Base-by-base conservation (phyloP, 225 moss, liverwort and hornwort species). In the Marchantia polymorpha region DNA sequence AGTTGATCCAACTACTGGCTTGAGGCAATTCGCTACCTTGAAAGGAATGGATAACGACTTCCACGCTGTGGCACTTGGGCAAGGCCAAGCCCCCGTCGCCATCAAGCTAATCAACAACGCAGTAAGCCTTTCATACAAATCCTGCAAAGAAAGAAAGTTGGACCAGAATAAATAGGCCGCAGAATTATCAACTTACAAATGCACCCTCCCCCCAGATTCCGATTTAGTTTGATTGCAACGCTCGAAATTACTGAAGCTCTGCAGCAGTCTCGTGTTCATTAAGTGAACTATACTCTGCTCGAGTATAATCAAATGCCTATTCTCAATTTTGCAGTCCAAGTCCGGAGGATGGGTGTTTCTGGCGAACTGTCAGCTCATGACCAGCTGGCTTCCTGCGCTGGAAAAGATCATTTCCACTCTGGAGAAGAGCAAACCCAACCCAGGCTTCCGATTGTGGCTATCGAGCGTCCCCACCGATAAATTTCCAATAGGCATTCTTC, bases 301-400 rank as follows among this genome's bases (percentile, higher is more conserved):
- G 60, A 61, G 19, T 22, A 13, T 0, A 17, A 17, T 16, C 12
- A 61, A 61, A 61, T 27, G 11, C 27, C 53, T 15, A 12, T 55
- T 27, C 31, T 75, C 31, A 27, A 8, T 59, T 8, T 83, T 22
- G 55, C 89, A 93, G 93, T 71, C 88, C 7, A 91, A 91, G 81
- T 56, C 31, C 59, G 93, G 93, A 74, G 93, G 91, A 29, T 93
- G 93, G 93, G 88, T 93, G 4, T 93, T 93, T 81, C 76, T 93
- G 61, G 93, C 93, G 23, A 93, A 93, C 72, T 93, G 93, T 65
- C 93, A 93, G 72, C 87, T 93, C 6, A 93, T 93, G 93, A 93
- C 93, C 64, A 91, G 90, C 65, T 93, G 93, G 93, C 88, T 93
- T 27, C 90, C 91, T 12, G 84, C 90, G 27, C 80, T 93, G 49